Conservation (phyloP, 73 alveolate genomes). For the Uronychia binucleata region DNA sequence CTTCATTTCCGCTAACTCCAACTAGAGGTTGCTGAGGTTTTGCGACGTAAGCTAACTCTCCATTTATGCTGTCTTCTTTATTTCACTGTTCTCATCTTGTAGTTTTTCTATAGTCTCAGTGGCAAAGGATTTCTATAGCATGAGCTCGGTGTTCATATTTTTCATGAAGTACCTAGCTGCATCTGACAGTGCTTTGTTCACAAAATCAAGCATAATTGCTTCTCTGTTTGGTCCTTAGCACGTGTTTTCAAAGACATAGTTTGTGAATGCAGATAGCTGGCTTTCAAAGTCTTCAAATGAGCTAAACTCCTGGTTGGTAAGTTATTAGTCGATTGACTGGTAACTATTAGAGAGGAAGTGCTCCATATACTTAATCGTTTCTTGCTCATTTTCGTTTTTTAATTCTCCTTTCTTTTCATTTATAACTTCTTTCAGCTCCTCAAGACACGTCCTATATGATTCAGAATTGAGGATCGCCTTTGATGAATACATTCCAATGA, state of each 20-base stretch:
- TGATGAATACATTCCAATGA: not conserved
- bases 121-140: conserved; percentile 11
- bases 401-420: not conserved
- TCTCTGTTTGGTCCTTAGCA: conserved; percentile 48
- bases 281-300: not conserved
- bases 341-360: not conserved
- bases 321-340: not conserved
- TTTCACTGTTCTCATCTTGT: conserved; percentile 12
- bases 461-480: not conserved
- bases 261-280: conserved; percentile 33
- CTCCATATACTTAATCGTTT: not conserved
- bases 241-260: conserved; percentile 37
- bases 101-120: conserved; percentile 28
- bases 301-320: not conserved
- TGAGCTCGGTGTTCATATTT: conserved; percentile 23
- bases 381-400: not conserved
- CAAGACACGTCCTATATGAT: conserved; percentile 6
- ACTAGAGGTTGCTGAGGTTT: conserved; percentile 8
- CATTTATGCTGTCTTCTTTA: not conserved
- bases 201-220: conserved; percentile 28
- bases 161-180: conserved; percentile 39
- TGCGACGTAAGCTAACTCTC: conserved; percentile 24
- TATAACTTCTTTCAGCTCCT: not conserved
- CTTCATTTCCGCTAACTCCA: conserved; percentile 27
- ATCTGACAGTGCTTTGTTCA: conserved; percentile 31